A percentile compares a stretch with the other conserved stretches of the same genome.
Evolutionary conservation across 169 alveolate species (phyloP).

Genomic region (Plasmodium blacklocki): DNA sequence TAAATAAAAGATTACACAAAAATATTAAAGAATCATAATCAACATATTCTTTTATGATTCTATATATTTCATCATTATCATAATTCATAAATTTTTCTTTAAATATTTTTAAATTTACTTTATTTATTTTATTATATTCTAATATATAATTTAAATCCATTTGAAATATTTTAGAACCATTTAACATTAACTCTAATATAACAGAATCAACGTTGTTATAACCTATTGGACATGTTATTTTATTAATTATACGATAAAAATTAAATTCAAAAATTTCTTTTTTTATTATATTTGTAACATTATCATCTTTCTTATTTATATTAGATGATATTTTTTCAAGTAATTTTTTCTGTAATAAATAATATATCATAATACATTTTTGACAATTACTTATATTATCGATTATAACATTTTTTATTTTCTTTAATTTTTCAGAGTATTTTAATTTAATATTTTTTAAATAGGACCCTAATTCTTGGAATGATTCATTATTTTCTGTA

Average conservation of each 20-base stretch:
- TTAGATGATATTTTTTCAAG: constrained; percentile 12
- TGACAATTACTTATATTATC: constrained; percentile 56
- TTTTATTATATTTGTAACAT: constrained; percentile 39
- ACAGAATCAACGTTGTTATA: constrained; percentile 33
- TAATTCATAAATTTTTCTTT: constrained; percentile 34
- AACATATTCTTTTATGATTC: constrained; percentile 43
- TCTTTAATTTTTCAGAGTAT: constrained; percentile 12
- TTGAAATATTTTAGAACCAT: constrained; percentile 61
- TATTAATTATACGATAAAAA: constrained; percentile 44
- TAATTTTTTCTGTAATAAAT: constrained; percentile 52
- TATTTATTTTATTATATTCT: constrained; percentile 40
- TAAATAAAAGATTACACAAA: constrained; percentile 42
- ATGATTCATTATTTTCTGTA: background rate
- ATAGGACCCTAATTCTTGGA: too few relatives aligned
- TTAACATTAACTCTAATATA: constrained; percentile 58
- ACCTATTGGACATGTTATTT: constrained; percentile 28
- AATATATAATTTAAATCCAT: constrained; percentile 27
- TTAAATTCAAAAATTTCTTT: constrained; percentile 48
- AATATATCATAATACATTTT: constrained; percentile 65
- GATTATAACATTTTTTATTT: constrained; percentile 24
- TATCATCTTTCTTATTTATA: constrained; percentile 28
- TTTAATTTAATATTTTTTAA: constrained; percentile 1
- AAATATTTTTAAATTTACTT: constrained; percentile 26
- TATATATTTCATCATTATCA: constrained; percentile 32
- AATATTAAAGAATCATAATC: constrained; percentile 33